A percentile compares a stretch with the other conserved stretches of the same genome.
phyloP scores from a whole-genome alignment of 208 protist genomes.

The Leishmania lainsoni region DNA sequence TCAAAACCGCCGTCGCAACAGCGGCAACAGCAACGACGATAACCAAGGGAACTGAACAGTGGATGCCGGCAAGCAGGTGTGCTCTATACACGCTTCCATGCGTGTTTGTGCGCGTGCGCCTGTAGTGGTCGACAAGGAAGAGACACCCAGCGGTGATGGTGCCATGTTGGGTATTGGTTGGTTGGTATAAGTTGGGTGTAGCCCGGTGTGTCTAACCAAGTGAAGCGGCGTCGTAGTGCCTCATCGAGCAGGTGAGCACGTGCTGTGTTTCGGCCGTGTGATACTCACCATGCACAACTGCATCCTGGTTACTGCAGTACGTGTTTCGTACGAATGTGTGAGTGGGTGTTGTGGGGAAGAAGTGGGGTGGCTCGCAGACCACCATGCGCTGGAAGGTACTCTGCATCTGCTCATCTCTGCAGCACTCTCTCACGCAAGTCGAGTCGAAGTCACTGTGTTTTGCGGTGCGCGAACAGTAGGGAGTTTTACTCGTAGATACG shows the following conservation, averaged over 20 bases:
- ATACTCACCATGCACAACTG: too few relatives aligned
- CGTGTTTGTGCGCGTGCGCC: not conserved
- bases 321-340: not conserved
- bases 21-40: conserved; percentile 10
- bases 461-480: not conserved
- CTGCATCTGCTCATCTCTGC: not conserved
- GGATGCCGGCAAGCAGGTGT: not conserved
- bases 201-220: not conserved
- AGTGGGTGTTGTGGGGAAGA: not conserved
- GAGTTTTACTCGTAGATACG: not conserved
- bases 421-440: not conserved
- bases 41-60: conserved; percentile 4
- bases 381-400: not conserved
- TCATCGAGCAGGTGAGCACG: not conserved
- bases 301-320: not conserved
- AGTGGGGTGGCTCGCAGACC: not conserved
- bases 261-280: not conserved
- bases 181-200: not conserved
- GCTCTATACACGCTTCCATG: not conserved
- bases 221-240: not conserved
- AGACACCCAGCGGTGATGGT: not conserved
- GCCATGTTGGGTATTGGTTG: not conserved
- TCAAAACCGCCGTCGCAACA: conserved; percentile 1
- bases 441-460: not conserved
- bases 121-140: not conserved